Base-by-base conservation (phyloP, 495 filamentous ascomycete genomes). In the Pseudotulostoma volvatum region DNA sequence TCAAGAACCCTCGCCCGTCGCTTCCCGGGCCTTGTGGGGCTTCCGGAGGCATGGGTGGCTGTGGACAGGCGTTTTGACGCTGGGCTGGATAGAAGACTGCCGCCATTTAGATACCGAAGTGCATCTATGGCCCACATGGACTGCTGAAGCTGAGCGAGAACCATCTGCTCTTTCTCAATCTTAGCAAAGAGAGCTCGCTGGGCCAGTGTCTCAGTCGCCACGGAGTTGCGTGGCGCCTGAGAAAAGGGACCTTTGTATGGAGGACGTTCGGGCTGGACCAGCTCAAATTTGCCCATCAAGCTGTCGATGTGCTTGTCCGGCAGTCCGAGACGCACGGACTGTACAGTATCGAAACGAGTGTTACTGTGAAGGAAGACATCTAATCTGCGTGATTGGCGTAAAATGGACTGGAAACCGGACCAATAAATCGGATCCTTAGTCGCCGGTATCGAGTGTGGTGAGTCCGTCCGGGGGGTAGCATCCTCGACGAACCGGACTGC, bases 301-400 rank as follows among this genome's bases (percentile, higher is more conserved):
- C 81, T 77, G 52, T 79, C 74, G 43, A 73, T 65, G 48, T 86
- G 79, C 36, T 64, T 53, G 36, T 73, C 66, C 28, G 67, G 63
- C 45, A 82, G 60, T 15, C 68, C 72, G 13, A 86, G 68, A 8
- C 90, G 79, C 44, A 77, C 71, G 15, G 88, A 73, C 52, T 93
- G 86, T 9, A 95, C 61, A 13, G 88, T 86, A 51, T 96, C 90
- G 38, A 85, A 90, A 34, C 90, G 78, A 19, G 81, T 72, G 43
- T 81, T 75, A 3, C 82, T 77, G 52, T 93, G 81, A 41, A 85
- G 66, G 48, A 92, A 92, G 9, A 76, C 72, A 54, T 96, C 90
- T n/a, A 52, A 59, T 36, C 65, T 60, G 39, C 63, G 68, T 18
- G 70, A 71, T 31, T 64, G 64, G 21, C 73, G 66, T 33, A 73